Base-by-base conservation (phyloP, 805 yeast genomes). In the Candida parachauliodes region DNA sequence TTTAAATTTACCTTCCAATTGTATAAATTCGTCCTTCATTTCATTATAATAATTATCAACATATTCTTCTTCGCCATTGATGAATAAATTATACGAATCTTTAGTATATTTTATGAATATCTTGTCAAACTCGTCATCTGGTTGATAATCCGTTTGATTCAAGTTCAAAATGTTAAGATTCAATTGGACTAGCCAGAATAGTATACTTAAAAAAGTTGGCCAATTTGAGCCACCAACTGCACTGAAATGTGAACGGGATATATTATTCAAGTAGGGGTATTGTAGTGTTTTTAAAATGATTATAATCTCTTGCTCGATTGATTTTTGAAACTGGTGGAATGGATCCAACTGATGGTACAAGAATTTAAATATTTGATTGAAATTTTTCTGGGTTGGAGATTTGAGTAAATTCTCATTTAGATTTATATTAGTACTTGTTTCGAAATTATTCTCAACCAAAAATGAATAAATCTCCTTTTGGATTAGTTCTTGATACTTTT, bases 141-240 rank as follows among this genome's bases (percentile, higher is more conserved):
- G 57, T 19, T 57, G 53, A 7, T 54, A 47, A 37, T 59, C 60
- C 23, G 55, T 56, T 20, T 56, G 57, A 34, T 51, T 53, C 37
- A 64, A 39, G 42, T 57, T 46, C 42, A 54, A 48, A 27, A 64
- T 39, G 44, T 62, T 46, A 28, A 57, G 43, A 49, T 69, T 79
- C 43, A 78, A 67, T 45, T 77, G 77, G 4, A 83, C 78, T 31
- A 88, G 55, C 96, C 96, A 88, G 55, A 83, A 80, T 16, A 88
- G 62, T 74, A 89, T 77, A 1, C 93, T 95, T 28, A 88, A 57
- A 46, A 87, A 85, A 6, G 74, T 73, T 9, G 86, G 88, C 96
- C 96, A 88, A 47, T 79, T 80, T 34, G 83, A 79, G 2, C 95
- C 95, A 5, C 96, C 96, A 9, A 87, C 96, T 0, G 96, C 96